A percentile compares a stretch with the other conserved stretches of the same genome.
Evolutionary conservation across 2,329 filamentous ascomycete species (phyloP).

Genomic region (Trichophyton benhamiae): DNA sequence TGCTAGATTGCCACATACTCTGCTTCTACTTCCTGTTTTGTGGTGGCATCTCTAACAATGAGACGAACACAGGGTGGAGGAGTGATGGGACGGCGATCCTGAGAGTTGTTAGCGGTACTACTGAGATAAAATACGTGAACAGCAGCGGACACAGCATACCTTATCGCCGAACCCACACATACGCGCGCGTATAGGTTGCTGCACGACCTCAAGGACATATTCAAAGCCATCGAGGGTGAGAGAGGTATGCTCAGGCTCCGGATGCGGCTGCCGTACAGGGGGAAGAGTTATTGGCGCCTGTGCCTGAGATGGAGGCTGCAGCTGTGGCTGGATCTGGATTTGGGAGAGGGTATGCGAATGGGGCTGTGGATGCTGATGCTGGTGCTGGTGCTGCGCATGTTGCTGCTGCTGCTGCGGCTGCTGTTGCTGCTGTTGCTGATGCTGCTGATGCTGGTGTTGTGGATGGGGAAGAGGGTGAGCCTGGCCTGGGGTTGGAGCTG

Average conservation of each 20-base stretch:
- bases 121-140: not conserved
- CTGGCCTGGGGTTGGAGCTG: not conserved
- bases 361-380: not conserved
- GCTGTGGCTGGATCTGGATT: not conserved
- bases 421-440: not conserved
- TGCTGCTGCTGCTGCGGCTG: not conserved
- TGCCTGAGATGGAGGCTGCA: not conserved
- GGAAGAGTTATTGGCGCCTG: not conserved
- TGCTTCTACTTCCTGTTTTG: slow-evolving; percentile 70
- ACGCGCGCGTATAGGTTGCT: slow-evolving; percentile 82
- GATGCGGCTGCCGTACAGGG: not conserved
- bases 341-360: not conserved
- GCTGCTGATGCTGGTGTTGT: not conserved
- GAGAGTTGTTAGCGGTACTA: slow-evolving; percentile 5
- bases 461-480: not conserved
- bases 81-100: slow-evolving; percentile 92
- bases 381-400: not conserved
- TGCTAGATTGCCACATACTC: slow-evolving; percentile 46
- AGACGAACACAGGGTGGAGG: slow-evolving; percentile 85
- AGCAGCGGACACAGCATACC: slow-evolving; percentile 37
- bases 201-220: slow-evolving; percentile 62
- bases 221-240: not conserved
- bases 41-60: slow-evolving; percentile 60
- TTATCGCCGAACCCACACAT: slow-evolving; percentile 99
- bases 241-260: not conserved